Conservation (phyloP, 495 filamentous ascomycete genomes). For the Antarctomyces pellizariae region DNA sequence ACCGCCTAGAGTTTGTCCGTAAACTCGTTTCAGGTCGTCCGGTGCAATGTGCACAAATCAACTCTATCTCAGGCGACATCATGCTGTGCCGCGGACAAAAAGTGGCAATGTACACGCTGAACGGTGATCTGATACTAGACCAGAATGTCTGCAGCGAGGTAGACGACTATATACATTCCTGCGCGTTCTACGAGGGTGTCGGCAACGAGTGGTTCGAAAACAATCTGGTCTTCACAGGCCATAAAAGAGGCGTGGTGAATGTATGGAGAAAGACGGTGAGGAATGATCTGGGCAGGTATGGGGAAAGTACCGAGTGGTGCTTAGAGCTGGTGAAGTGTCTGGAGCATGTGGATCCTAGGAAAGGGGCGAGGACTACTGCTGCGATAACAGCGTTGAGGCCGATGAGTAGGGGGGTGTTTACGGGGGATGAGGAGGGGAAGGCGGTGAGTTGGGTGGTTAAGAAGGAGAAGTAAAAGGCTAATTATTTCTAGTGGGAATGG, state of each 20-base stretch:
- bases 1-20: slow-evolving; percentile 65
- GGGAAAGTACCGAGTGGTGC: slow-evolving; percentile 21
- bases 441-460: slow-evolving; percentile 45
- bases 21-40: slow-evolving; percentile 30
- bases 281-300: too few species aligned
- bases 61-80: slow-evolving; percentile 74
- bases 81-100: slow-evolving; percentile 55
- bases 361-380: slow-evolving; percentile 50
- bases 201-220: slow-evolving; percentile 85
- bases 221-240: slow-evolving; percentile 71
- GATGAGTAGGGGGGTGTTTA: slow-evolving; percentile 67
- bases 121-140: slow-evolving; percentile 59
- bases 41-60: slow-evolving; percentile 57
- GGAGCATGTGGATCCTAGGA: slow-evolving; percentile 66
- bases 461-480: slow-evolving; percentile 1
- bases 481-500: too few species aligned
- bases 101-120: slow-evolving; percentile 66
- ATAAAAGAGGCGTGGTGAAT: slow-evolving; percentile 64
- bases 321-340: slow-evolving; percentile 44
- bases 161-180: slow-evolving; percentile 54
- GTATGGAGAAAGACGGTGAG: slow-evolving; percentile 32
- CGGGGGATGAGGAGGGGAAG: slow-evolving; percentile 72
- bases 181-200: slow-evolving; percentile 81
- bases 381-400: slow-evolving; percentile 74
- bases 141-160: slow-evolving; percentile 48